Conservation (phyloP, 495 filamentous ascomycete genomes). For the Podospora australis region DNA sequence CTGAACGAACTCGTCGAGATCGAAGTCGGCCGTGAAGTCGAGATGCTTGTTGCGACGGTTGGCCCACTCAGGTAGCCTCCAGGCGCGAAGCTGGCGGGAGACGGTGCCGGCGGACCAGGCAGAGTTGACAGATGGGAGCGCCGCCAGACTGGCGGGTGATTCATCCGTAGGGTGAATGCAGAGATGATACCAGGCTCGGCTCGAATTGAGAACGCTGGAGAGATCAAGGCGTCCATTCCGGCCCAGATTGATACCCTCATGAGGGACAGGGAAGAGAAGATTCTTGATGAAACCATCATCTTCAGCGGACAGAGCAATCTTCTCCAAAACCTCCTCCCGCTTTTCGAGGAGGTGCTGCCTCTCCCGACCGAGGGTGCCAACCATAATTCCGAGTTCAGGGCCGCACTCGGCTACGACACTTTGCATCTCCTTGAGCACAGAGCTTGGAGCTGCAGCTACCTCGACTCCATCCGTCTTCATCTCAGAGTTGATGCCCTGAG, state of each 20-base stretch:
- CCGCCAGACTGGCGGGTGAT: slow-evolving; percentile 59
- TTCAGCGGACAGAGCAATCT: slow-evolving; percentile 74
- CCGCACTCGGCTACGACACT: slow-evolving; percentile 71
- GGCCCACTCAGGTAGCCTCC: slow-evolving; percentile 93
- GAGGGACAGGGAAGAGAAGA: slow-evolving; percentile 74
- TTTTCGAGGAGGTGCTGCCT: slow-evolving; percentile 74
- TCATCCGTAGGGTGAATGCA: slow-evolving; percentile 89
- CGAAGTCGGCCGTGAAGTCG: slow-evolving; percentile 97
- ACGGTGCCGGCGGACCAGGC: slow-evolving; percentile 89
- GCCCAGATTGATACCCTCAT: slow-evolving; percentile 66
- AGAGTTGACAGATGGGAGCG: slow-evolving; percentile 53
- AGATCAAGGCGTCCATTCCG: slow-evolving; percentile 72
- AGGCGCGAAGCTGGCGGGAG: slow-evolving; percentile 84
- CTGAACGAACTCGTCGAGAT: slow-evolving; percentile 80
- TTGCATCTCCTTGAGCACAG: slow-evolving; percentile 79
- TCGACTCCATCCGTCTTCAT: slow-evolving; percentile 93
- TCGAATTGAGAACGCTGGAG: slow-evolving; percentile 59
- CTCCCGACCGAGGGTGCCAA: slow-evolving; percentile 57
- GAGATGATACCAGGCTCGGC: slow-evolving; percentile 92
- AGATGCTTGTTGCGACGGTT: slow-evolving; percentile 85
- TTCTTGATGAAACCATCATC: slow-evolving; percentile 74
- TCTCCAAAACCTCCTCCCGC: slow-evolving; percentile 76
- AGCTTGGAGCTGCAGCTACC: slow-evolving; percentile 59
- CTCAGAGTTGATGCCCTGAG: slow-evolving; percentile 85
- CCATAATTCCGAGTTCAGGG: slow-evolving; percentile 72